phyloP scores from a whole-genome alignment of 2,329 filamentous ascomycete genomes.

The Nectriaceae sp. region DNA sequence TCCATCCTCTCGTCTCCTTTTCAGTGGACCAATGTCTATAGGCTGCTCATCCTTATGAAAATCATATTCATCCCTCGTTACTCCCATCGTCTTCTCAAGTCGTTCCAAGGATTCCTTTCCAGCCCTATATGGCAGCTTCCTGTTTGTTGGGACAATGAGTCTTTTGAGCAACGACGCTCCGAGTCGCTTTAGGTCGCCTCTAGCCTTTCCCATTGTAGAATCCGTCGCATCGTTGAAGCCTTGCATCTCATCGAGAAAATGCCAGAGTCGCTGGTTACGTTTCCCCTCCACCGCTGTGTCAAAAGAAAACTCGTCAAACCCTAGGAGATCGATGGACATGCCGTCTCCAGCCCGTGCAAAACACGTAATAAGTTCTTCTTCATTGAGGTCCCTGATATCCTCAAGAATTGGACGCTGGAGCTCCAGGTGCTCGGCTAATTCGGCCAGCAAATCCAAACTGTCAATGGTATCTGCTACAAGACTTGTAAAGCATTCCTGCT shows the following conservation, averaged over 20 bases:
- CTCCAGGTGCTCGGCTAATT: conserved; percentile 22
- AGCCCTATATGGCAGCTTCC: not conserved
- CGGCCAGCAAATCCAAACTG: conserved; percentile 20
- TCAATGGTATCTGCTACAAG: conserved; percentile 25
- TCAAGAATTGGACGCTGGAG: not conserved
- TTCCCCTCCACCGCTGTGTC: conserved; percentile 14
- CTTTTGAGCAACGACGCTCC: conserved; percentile 20
- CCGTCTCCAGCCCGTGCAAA: not conserved
- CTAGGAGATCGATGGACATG: conserved; percentile 14
- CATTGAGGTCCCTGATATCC: not conserved
- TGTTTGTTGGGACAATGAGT: conserved; percentile 17
- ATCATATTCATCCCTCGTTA: conserved; percentile 10
- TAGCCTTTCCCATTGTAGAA: conserved; percentile 15
- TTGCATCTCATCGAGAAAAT: conserved; percentile 24
- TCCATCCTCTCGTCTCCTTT: not conserved
- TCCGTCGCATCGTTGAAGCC: conserved; percentile 1
- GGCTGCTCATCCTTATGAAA: conserved; percentile 5
- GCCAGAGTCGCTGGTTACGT: conserved; percentile 13
- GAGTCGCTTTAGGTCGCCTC: conserved; percentile 25
- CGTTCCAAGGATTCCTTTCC: not conserved
- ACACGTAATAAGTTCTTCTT: not conserved
- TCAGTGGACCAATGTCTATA: conserved; percentile 8
- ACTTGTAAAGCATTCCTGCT: conserved; percentile 12
- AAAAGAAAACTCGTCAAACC: conserved; percentile 20
- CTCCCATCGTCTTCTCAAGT: conserved; percentile 13